phyloP scores from a whole-genome alignment of 306 rosid genomes.

The Parietaria judaica region DNA sequence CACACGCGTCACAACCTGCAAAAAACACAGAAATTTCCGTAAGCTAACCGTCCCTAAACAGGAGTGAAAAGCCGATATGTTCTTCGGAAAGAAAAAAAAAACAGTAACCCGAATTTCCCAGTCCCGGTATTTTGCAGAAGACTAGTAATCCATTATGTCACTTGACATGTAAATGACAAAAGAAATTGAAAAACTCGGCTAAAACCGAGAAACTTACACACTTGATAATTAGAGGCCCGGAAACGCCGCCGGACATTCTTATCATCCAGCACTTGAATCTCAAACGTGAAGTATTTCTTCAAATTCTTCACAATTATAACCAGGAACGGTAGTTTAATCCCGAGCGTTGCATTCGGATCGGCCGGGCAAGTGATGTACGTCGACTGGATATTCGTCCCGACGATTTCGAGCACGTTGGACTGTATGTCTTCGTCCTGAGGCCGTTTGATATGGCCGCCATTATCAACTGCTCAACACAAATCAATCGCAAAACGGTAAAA shows the following conservation, averaged over 20 bases:
- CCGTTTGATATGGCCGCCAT: conserved; percentile 90
- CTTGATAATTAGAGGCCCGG: conserved; percentile 97
- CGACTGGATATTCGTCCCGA: conserved; percentile 86
- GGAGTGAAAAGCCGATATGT: too few species aligned
- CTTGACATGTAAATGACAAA: neutral
- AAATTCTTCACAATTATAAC: conserved; percentile 89
- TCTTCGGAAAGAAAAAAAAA: too few species aligned
- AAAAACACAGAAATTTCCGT: too few species aligned
- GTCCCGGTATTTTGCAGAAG: too few species aligned
- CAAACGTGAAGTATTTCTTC: conserved; percentile 89
- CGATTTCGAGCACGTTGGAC: conserved; percentile 85
- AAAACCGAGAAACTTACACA: conserved; percentile 86
- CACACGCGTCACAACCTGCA: conserved; percentile 68
- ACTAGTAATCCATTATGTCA: too few species aligned
- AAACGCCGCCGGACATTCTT: conserved; percentile 90
- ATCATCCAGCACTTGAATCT: conserved; percentile 88
- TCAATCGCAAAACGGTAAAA: neutral
- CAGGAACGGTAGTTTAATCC: conserved; percentile 89
- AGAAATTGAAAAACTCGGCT: conserved; percentile 17
- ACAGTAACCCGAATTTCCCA: too few species aligned
- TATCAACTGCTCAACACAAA: conserved; percentile 44
- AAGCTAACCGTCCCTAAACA: too few species aligned
- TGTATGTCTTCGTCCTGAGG: conserved; percentile 97
- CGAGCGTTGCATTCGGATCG: conserved; percentile 89
- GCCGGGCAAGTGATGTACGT: conserved; percentile 92